Conservation (phyloP, 2,329 filamentous ascomycete genomes). For the Colletotrichum limetticola region DNA sequence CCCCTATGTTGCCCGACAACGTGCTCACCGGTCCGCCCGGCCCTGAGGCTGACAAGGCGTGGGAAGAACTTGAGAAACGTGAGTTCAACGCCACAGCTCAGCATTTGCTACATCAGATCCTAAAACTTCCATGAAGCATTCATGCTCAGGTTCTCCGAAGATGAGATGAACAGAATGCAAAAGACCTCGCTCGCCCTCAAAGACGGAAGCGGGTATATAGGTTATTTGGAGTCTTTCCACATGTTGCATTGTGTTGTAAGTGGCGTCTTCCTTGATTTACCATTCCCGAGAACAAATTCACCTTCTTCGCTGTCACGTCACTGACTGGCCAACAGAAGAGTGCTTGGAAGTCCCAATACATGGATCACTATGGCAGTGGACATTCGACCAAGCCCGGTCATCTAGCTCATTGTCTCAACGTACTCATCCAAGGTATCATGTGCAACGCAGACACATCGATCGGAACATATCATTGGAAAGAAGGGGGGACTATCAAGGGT, state of each 20-base stretch:
- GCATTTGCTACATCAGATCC: too few relatives aligned
- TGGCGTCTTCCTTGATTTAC: not conserved
- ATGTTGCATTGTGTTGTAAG: not conserved
- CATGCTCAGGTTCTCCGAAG: not conserved
- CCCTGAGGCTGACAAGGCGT: too few relatives aligned
- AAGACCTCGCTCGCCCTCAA: not conserved
- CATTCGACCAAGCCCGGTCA: not conserved
- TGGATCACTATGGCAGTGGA: not conserved
- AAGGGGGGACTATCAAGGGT: not conserved
- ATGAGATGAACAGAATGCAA: not conserved
- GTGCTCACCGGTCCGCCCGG: too few relatives aligned
- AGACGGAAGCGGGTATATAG: not conserved
- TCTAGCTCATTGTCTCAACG: not conserved
- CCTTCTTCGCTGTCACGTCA: not conserved
- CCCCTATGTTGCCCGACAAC: too few relatives aligned
- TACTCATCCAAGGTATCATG: not conserved
- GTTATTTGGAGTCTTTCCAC: not conserved
- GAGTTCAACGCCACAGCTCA: too few relatives aligned
- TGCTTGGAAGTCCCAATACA: not conserved
- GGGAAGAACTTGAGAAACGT: too few relatives aligned
- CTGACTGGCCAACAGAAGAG: not conserved
- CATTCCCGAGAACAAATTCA: not conserved
- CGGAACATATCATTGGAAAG: not conserved
- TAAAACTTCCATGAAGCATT: too few relatives aligned
- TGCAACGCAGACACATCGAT: not conserved